Evolutionary conservation across 1,284 basidiomycete genomes (phyloP), one percentile per base, ranked within the genome.

Genomic region (Ceratobasidium theobromae): DNA sequence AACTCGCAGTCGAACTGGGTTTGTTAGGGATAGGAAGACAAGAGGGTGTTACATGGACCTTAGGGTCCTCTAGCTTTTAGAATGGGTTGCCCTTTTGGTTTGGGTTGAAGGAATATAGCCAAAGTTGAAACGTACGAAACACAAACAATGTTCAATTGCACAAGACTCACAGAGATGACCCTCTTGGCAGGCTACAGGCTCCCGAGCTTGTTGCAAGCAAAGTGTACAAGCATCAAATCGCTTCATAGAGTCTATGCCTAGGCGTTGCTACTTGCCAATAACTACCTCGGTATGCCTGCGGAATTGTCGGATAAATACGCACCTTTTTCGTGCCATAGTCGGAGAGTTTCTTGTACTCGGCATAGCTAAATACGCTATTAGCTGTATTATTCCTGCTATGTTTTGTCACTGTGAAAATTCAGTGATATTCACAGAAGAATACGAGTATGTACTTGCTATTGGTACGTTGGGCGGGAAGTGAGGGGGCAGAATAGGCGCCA

Each of bases 211-310:
- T 67, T 91, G 86, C 30, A 96, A 78, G 74, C 94, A 96, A 16
- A 95, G 82, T 35, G 89, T 82, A 74, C 93, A 97, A 8, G 89
- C 85, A 75, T 95, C 91, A 74, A 94, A 92, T 33, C 83, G 83
- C 45, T 92, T 85, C 89, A 96, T 93, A 3, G 89, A 92, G 76
- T 96, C 93, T 74, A 89, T 86, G 43, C 93, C 93, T 74, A 96
- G 77, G 53, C 93, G 87, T 85, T 93, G 87, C 86, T 89, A 67
- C 54, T 69, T 53, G 66, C 69, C 65, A 70, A 51, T 68, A 71
- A 67, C n/a, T 62, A 51, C 33, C 32, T 45, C 41, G 67, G 58
- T 35, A 67, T 51, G 64, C n/a, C n/a, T 67, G 52, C 40, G 45
- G 53, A 46, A 38, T 53, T 69, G 21, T 45, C 23, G 57, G 48